Evolutionary conservation across 257 asterid species (phyloP), one percentile per base, ranked within the genome.

Genomic region (Solanum acaule): DNA sequence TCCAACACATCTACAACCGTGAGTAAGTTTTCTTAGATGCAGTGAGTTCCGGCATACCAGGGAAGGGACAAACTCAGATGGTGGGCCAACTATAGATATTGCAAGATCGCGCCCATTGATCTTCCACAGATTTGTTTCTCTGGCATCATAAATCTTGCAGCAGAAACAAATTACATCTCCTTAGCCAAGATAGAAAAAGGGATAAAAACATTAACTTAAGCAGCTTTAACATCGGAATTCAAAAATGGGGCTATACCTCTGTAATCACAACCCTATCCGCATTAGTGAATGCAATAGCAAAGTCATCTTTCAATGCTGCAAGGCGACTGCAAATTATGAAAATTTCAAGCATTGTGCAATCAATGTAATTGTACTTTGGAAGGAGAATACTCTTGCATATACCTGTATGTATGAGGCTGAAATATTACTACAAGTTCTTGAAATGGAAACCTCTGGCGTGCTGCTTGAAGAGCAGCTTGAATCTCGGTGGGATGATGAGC

Each of bases 341-440:
- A 73, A 71, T 9, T 31, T 56, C 83, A 81, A 25, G 70, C 71
- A 65, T 38, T 22, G 37, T 27, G 68, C 67, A 83, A 49, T 40
- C 38, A 6, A 84, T 37, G 42, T 25, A 71, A 33, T 9, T 31
- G 23, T 34, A 16, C 31, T 37, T 78, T 4, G 77, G 25, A 72
- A 31, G 84, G 86, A 33, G 31, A 29, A 86, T n/a, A 14, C 49
- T 38, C 10, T 34, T 79, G 73, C 27, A 40, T 22, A 73, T 13
- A 90, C 92, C 94, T 91, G 90, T 89, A 90, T 40, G 93, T 89
- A 79, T 89, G 91, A 83, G 94, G 92, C 88, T 92, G 93, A 86
- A 91, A 91, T 87, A 92, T 88, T 34, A 87, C 91, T 88, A 91
- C 63, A 85, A 91, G 86, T 70, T 90, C 86, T 67, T 91, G 86